Base-by-base conservation (phyloP, 176 grass and related monocot species). In the Leersia perrieri region DNA sequence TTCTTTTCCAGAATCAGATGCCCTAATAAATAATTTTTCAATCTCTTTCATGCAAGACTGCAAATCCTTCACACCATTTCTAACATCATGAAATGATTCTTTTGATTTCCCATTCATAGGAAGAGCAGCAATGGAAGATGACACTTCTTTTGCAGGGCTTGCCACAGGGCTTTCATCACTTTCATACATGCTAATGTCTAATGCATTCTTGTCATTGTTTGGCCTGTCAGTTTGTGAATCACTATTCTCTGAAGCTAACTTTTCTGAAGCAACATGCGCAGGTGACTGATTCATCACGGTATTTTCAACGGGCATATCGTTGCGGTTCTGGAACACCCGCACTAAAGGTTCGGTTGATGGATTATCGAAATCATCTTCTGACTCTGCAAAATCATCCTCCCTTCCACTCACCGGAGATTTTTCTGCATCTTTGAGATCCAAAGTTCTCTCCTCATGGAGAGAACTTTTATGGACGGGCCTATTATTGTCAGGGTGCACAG, bases 301-400 rank as follows among this genome's bases (percentile, higher is more conserved):
- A 41, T 89, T 80, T 79, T 81, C 88, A 74, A 68, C 66, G 88
- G 68, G 62, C 18, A 49, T 72, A 77, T 86, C 78, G 87, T 93
- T 97, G 75, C 73, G 80, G 70, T 99, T 99, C 76, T 88, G 73
- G 60, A 93, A 99, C 82, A 99, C 62, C 55, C 84, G 70, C 75
- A 99, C 96, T 67, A 95, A 80, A 40, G 89, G 74, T 76, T 88
- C 96, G 81, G 87, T 86, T n/a, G 92, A 90, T 70, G 90, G 87
- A 71, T 95, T 79, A 25, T 93, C 92, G 57, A 99, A 99, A 79
- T 95, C 96, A 85, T 99, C 93, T 83, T 95, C 96, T 60, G 89
- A 91, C 20, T 90, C 91, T 60, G 27, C 63, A 32, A 93, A 85
- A 85, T 95, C 88, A 91, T 88, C 87, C 49, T 75, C 85, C 45